Base-by-base conservation (phyloP, 495 filamentous ascomycete genomes). In the Neurospora sp. region DNA sequence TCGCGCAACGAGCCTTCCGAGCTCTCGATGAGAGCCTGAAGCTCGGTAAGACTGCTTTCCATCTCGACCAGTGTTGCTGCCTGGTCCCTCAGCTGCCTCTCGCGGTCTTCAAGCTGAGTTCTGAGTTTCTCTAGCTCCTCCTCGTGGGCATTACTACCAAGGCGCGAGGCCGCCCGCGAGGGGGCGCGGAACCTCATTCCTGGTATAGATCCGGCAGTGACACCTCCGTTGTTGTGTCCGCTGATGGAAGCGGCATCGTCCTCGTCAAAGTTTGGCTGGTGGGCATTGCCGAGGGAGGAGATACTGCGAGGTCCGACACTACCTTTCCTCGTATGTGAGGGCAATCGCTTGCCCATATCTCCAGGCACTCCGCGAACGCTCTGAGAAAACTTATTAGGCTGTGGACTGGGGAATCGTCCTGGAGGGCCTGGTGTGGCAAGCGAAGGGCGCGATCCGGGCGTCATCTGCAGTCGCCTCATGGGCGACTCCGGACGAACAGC, bases 81-180 rank as follows among this genome's bases (percentile, higher is more conserved):
- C 78, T 99, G 96, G 70, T 97, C 95, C 72, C 92, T 91, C 18
- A 99, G 84, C 78, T 97, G 93, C 75, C 86, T 87, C 77, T 99
- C 93, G 31, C 93, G 90, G 70, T 97, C 94, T 74, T 94, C 88
- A 23, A 98, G 86, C 82, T 96, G 88, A 39, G 83, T 84, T 71
- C 83, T 86, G 31, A 94, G 86, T 66, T 86, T 82, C 76, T 90
- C 89, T 9, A 94, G 79, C 76, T 95, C 92, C 44, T 93, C 90
- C 16, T 91, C 88, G 71, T 82, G 83, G 59, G 62, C 76, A 37
- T 66, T 35, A 41, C 16, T 48, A 20, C 42, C 77, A 16, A 69
- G 59, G 16, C 78, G 74, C 1, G 79, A 81, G 9, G 69, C 73
- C 16, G 76, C 75, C 14, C 76, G 71, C n/a, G 76, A 77, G 8